phyloP scores from a whole-genome alignment of 73 alveolate species.

The Durusdinium trenchii region DNA sequence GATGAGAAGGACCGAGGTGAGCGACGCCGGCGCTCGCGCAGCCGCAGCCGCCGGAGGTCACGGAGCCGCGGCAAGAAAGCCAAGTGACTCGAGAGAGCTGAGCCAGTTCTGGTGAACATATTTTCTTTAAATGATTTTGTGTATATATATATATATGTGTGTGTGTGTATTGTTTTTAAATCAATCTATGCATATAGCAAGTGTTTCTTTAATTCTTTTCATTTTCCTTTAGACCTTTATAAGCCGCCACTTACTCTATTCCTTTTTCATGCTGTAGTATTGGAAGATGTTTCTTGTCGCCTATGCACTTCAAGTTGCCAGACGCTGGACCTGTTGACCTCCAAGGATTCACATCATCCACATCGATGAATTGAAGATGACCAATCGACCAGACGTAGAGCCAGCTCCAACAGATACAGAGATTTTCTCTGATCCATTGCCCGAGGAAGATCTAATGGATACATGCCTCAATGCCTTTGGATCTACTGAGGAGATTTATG shows the following conservation, averaged over 20 bases:
- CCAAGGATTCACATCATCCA: slow-evolving; percentile 63
- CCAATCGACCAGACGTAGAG: slow-evolving; percentile 60
- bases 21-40: slow-evolving; percentile 52
- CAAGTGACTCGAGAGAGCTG: neutral
- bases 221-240: neutral
- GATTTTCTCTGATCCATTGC: slow-evolving; percentile 81
- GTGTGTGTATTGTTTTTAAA: too few relatives aligned
- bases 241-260: neutral
- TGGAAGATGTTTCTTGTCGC: neutral
- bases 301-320: neutral
- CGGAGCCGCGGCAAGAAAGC: slow-evolving; percentile 40
- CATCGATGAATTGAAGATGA: slow-evolving; percentile 87
- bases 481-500: slow-evolving; percentile 84
- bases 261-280: neutral
- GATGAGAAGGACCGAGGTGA: slow-evolving; percentile 26
- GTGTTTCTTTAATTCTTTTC: neutral
- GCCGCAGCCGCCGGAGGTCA: slow-evolving; percentile 47
- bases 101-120: neutral
- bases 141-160: too few relatives aligned
- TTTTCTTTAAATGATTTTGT: neutral
- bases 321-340: neutral
- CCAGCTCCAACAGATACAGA: slow-evolving; percentile 84
- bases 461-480: slow-evolving; percentile 85
- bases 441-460: slow-evolving; percentile 89
- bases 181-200: too few relatives aligned